Base-by-base conservation (phyloP, 2,329 filamentous ascomycete genomes). In the Neobulgaria alba region DNA sequence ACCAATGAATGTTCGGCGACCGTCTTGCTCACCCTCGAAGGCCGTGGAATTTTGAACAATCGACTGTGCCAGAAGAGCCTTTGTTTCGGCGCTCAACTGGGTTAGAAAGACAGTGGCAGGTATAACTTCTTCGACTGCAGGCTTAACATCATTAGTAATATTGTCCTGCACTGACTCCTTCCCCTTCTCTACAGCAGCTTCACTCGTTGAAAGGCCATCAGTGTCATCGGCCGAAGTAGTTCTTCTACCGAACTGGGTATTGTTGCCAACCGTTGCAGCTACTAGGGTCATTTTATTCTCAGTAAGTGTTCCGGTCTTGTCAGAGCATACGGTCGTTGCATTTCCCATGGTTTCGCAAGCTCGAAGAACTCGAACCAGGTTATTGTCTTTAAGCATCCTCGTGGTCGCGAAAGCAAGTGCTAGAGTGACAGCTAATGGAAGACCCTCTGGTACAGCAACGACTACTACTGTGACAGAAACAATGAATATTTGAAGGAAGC, bases 201-300 rank as follows among this genome's bases (percentile, higher is more conserved):
- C 48, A 9, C 57, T 47, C 16, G 53, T 49, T 5, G 53, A 29
- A 10, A 52, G 58, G 41, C 69, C 49, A 9, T 47, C 39, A 23
- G 48, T 51, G 19, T 52, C 57, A 38, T n/a, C n/a, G n/a, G n/a
- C n/a, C n/a, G n/a, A n/a, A n/a, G n/a, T n/a, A n/a, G n/a, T n/a
- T n/a, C n/a, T n/a, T n/a, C 53, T 56, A 38, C 66, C 68, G 56
- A 81, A 80, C 43, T 70, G 68, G 29, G 71, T 67, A 45, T 67
- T 67, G 10, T 70, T 71, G 21, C 81, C 81, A 30, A 85, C 62
- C 4, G 79, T 79, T 5, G 81, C 82, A 18, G 82, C 79, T 20
- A 88, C 82, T 1, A 87, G 82, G 0, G 79, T 82, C 80, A 85
- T 85, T 59, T 79, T 78, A 56, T 85, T 85, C 43, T 83, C 79